Conservation (phyloP, 805 yeast species). For the Peterozyma toletana region DNA sequence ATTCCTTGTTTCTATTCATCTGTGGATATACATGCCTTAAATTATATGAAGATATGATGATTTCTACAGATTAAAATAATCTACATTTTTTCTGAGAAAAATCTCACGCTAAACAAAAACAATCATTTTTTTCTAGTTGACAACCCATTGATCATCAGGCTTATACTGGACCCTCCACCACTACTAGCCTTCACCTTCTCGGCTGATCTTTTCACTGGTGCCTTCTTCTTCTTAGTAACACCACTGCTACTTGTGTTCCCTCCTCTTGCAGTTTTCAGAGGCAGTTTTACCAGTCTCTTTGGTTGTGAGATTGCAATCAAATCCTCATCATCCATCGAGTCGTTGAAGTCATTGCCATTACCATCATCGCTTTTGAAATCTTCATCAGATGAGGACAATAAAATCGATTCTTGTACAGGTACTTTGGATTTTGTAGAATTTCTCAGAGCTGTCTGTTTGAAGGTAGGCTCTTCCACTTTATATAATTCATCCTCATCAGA, state of each 20-base stretch:
- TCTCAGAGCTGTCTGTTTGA: too few species aligned
- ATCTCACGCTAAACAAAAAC: too few species aligned
- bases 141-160: too few species aligned
- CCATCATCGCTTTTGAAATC: background rate
- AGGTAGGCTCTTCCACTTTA: background rate
- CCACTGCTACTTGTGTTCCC: background rate
- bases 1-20: too few species aligned
- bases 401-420: background rate
- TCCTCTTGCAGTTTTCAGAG: background rate
- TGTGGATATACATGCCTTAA: too few species aligned
- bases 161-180: too few species aligned
- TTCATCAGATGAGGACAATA: background rate
- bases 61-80: too few species aligned
- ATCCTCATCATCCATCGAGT: slow-evolving; percentile 7
- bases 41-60: too few species aligned
- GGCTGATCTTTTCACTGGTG: background rate
- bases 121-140: too few species aligned
- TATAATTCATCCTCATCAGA: slow-evolving; percentile 1
- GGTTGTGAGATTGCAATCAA: slow-evolving; percentile 7
- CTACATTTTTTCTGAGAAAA: too few species aligned
- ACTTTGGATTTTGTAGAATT: too few species aligned
- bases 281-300: background rate
- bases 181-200: too few species aligned
- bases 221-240: background rate
- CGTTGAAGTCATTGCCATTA: slow-evolving; percentile 2